Base-by-base conservation (phyloP, 768 basidiomycete genomes). In the Termitomyces sp. region DNA sequence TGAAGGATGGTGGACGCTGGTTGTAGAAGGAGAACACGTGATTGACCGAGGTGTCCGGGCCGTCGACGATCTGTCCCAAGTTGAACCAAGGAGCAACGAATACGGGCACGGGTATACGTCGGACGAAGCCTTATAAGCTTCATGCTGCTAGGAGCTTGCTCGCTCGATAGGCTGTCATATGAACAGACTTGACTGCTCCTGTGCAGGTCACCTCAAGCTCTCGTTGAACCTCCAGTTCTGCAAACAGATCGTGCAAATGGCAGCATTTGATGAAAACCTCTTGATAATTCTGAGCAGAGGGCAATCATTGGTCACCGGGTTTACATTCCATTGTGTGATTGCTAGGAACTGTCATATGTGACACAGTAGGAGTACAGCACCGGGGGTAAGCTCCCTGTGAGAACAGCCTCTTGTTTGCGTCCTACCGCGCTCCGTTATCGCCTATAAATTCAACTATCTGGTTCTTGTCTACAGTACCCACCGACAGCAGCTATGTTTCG, bases 11-110 rank as follows among this genome's bases (percentile, higher is more conserved):
- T 20, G 29, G 45, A 24, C 22, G 39, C 48, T 24, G 3, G 53
- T 36, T 12, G 37, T 46, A 61, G 58, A 60, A 22, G 20, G 34
- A 34, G 28, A 37, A 29, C 60, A 61, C 60, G 60, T 61, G 60
- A 51, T 47, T 20, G 8, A 2, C 33, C 29, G 29, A 29, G 18
- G 46, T 29, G 2, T 28, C 31, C 31, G 8, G 8, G 3, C n/a
- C 18, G 5, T 37, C 16, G 13, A 41, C n/a, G 8, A 41, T 41
- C 42, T 44, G 20, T 12, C 20, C n/a, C 22, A 13, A 15, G 22
- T 12, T 2, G 4, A 44, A 13, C 20, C 8, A 51, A n/a, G 49
- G 20, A 47, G 47, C 56, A 26, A 42, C 42, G 42, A 28, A 51
- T 50, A 52, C 56, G 33, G 36, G 49, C 15, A 52, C 57, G 34